These are phyloP conservation scores for Epicoccum sorghinum DNA, from an alignment of 2,329 filamentous ascomycete species.

Conservation along the genomic window DNA sequence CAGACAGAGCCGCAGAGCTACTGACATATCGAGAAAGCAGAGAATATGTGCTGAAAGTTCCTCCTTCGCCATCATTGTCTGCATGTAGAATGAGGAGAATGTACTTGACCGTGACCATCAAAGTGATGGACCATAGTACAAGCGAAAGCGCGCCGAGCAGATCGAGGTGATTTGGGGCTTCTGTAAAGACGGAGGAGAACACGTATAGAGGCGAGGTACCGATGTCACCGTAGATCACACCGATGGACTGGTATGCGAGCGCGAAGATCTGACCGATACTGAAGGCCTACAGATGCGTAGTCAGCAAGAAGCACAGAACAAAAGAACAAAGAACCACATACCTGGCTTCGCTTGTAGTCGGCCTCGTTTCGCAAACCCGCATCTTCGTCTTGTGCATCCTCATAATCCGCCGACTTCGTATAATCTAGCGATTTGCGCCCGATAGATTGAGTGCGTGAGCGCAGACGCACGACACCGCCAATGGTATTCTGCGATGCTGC, in stretches of 20 bases:
- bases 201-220: slow-evolving; percentile 73
- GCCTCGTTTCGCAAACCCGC: slow-evolving; percentile 39
- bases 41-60: slow-evolving; percentile 71
- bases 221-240: slow-evolving; percentile 74
- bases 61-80: slow-evolving; percentile 74
- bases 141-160: slow-evolving; percentile 70
- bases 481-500: slow-evolving; percentile 3
- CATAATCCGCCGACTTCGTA: slow-evolving; percentile 6
- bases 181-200: slow-evolving; percentile 69
- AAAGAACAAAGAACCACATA: slow-evolving; percentile 4
- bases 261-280: slow-evolving; percentile 33
- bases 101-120: slow-evolving; percentile 75
- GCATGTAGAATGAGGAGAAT: slow-evolving; percentile 68
- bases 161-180: slow-evolving; percentile 58
- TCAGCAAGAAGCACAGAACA: slow-evolving; percentile 13
- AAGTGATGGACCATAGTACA: slow-evolving; percentile 71
- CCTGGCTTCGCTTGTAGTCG: slow-evolving; percentile 42
- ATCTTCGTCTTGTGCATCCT: slow-evolving; percentile 39
- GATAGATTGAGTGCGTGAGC: slow-evolving; percentile 7
- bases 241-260: slow-evolving; percentile 66
- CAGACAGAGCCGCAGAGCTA: not conserved
- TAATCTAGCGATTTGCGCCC: slow-evolving; percentile 8
- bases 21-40: slow-evolving; percentile 63
- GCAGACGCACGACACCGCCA: slow-evolving; percentile 12
- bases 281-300: slow-evolving; percentile 29